A percentile compares a stretch with the other conserved stretches of the same genome.
phyloP scores from a whole-genome alignment of 2,329 filamentous ascomycete genomes.

The Fusarium pseudoanthophilum region DNA sequence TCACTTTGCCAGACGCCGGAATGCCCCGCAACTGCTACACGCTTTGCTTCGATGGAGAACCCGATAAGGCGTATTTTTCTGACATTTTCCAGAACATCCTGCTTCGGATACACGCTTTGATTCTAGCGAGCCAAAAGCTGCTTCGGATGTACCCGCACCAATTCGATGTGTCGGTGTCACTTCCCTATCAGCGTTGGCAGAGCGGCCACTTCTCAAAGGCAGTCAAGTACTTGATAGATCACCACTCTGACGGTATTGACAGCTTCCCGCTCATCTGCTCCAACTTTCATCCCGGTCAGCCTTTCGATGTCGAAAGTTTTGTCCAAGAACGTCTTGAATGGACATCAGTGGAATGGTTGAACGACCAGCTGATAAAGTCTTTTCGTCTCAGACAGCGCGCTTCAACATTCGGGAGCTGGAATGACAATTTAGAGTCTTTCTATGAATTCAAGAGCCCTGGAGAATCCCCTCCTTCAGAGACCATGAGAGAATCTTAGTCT shows the following conservation, averaged over 20 bases:
- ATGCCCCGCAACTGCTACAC: slow-evolving; percentile 7
- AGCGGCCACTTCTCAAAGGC: neutral
- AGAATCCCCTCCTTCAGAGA: too few relatives aligned
- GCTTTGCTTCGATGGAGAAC: slow-evolving; percentile 2
- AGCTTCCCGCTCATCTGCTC: neutral
- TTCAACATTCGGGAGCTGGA: neutral
- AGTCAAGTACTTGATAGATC: neutral
- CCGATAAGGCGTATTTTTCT: neutral
- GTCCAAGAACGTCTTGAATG: neutral
- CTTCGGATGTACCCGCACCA: neutral
- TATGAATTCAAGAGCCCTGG: neutral
- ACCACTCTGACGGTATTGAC: neutral
- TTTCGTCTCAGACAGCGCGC: neutral
- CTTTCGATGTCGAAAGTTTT: neutral
- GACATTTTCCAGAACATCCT: neutral
- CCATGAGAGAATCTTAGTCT: too few relatives aligned
- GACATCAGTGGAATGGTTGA: neutral
- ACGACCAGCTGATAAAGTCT: accelerated
- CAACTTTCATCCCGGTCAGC: neutral
- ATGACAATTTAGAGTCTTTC: neutral
- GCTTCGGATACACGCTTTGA: neutral
- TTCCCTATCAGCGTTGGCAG: neutral
- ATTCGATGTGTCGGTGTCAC: neutral
- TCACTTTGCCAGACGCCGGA: neutral
- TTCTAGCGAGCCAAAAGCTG: neutral